Evolutionary conservation across 225 moss, liverwort and hornwort genomes (phyloP), one percentile per base, ranked within the genome.

Genomic region (Polytrichum commune): DNA sequence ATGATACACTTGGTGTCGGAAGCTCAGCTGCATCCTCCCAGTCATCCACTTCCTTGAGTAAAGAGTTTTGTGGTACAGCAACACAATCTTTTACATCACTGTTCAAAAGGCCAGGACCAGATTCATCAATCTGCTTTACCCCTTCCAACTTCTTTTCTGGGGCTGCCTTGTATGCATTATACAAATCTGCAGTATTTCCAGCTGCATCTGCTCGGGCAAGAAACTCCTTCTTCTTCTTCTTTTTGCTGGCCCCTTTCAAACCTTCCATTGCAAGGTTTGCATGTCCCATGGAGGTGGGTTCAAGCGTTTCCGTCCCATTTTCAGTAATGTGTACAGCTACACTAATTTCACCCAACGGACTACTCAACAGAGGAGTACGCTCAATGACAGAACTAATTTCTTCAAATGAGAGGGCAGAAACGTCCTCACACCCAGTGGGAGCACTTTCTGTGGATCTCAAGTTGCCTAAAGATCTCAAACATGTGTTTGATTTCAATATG

Each of bases 11-110:
- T 0, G 95, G 92, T 30, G 95, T 83, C 1, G 94, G 88, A 22
- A 93, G 86, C 74, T 98, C 95, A 16, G 95, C 94, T 27, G 97
- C 97, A 74, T 98, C 97, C 72, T 98, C 97, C 97, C 97, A 95
- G 70, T 98, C 95, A 32, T 98, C 97, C 77, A 98, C 64, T 72
- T 95, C 93, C 77, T 90, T 95, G 3, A 84, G 69, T 1, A 75
- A 68, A 27, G 88, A 78, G 72, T 92, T 95, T 33, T 87, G 86
- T 19, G 27, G 65, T 1, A 70, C 60, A 53, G 79, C 69, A 4
- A 73, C 69, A 8, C 73, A 74, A 71, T 95, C 89, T 86, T 84
- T 93, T 22, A 69, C 24, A 53, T 91, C 90, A 70, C 68, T 75
- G 29, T 87, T 84, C 58, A 74, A 70, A 28, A 68, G 68, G 66